phyloP scores from a whole-genome alignment of 2,329 filamentous ascomycete species.

The Fusarium sp. region DNA sequence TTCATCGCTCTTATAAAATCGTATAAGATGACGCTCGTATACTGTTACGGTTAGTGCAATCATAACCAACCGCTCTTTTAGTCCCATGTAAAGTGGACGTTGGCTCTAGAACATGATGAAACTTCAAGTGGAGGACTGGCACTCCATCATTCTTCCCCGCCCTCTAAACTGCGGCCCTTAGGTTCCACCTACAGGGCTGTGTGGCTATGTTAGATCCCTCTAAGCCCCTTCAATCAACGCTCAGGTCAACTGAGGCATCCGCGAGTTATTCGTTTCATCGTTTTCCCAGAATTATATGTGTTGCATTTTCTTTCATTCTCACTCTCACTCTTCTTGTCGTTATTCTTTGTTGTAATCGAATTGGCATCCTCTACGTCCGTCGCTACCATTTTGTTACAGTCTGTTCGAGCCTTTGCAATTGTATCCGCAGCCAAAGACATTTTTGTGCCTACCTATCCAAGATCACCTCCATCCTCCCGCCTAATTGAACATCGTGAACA shows the following conservation, averaged over 20 bases:
- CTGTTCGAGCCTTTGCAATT: background rate
- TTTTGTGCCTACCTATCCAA: slow-evolving; percentile 4
- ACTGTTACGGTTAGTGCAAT: slow-evolving; percentile 14
- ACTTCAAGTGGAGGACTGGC: slow-evolving; percentile 26
- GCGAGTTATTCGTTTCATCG: slow-evolving; percentile 19
- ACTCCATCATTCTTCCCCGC: slow-evolving; percentile 22
- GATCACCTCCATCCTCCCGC: slow-evolving; percentile 7
- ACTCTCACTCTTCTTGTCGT: slow-evolving; percentile 3
- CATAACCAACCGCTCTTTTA: background rate
- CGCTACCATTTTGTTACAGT: slow-evolving; percentile 11
- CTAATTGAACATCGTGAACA: background rate
- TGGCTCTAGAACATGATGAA: slow-evolving; percentile 43
- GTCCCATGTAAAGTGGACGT: background rate
- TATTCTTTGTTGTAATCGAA: slow-evolving; percentile 16
- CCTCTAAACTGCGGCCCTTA: slow-evolving; percentile 31
- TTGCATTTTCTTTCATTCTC: slow-evolving; percentile 4
- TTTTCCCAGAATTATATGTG: slow-evolving; percentile 11
- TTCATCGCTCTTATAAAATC: background rate
- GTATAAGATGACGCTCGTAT: background rate
- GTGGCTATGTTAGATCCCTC: slow-evolving; percentile 38
- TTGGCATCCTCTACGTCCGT: slow-evolving; percentile 9
- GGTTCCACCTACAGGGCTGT: slow-evolving; percentile 46
- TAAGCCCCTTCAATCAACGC: slow-evolving; percentile 38
- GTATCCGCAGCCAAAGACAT: background rate
- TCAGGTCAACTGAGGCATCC: slow-evolving; percentile 21